Percentiles rank a stretch among this genome's conserved stretches.
Conservation (phyloP, 1,284 basidiomycete genomes). For the Rhizoctonia solani region DNA sequence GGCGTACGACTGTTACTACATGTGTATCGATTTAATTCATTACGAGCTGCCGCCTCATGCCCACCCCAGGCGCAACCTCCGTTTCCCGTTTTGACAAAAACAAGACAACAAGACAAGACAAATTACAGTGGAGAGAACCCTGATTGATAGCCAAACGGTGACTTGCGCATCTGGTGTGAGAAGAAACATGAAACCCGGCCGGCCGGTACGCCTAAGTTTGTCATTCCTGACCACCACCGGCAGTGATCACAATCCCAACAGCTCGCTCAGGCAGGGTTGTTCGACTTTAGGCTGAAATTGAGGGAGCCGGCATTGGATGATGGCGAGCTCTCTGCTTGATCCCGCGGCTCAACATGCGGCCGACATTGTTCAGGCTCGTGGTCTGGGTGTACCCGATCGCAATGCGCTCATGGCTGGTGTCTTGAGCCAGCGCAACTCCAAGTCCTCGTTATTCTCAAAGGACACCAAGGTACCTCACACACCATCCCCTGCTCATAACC, state of each 20-base stretch:
- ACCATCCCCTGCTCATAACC: background rate
- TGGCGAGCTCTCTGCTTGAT: slow-evolving; percentile 28
- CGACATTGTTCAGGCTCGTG: slow-evolving; percentile 15
- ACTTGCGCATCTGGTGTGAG: background rate
- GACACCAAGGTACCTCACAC: slow-evolving; percentile 14
- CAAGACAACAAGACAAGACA: no score
- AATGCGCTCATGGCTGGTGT: slow-evolving; percentile 30
- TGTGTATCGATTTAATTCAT: no score
- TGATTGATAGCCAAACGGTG: background rate
- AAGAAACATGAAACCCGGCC: background rate
- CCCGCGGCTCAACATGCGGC: slow-evolving; percentile 29
- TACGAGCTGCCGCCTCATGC: background rate
- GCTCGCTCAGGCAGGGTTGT: background rate
- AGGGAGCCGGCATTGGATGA: background rate
- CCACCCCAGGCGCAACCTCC: background rate
- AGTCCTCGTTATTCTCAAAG: slow-evolving; percentile 18
- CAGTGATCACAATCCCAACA: background rate
- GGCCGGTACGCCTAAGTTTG: no score
- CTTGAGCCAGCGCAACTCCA: slow-evolving; percentile 16
- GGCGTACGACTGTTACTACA: no score
- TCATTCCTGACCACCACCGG: background rate
- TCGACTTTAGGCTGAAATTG: background rate
- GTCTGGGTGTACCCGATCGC: slow-evolving; percentile 21
- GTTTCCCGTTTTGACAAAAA: background rate
- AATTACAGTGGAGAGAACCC: background rate